Evolutionary conservation across 2,329 filamentous ascomycete genomes (phyloP).

Genomic region (Ophiocordyceps australis): DNA sequence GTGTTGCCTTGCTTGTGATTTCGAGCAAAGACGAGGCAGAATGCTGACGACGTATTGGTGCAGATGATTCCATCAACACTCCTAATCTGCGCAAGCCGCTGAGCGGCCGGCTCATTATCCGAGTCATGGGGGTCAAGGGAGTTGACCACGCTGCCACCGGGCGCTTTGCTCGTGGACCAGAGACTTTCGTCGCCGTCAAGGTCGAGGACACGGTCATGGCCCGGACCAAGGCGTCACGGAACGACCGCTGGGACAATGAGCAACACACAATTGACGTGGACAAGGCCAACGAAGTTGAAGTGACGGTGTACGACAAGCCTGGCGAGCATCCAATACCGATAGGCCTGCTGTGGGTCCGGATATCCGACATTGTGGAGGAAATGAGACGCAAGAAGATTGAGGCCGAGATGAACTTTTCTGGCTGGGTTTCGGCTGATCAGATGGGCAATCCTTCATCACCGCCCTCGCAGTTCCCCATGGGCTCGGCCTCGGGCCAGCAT

Average conservation of each 20-base stretch:
- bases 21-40: too few species aligned
- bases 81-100: slow-evolving; percentile 93
- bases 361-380: slow-evolving; percentile 94
- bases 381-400: slow-evolving; percentile 96
- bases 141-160: slow-evolving; percentile 82
- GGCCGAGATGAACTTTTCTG: slow-evolving; percentile 81
- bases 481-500: slow-evolving; percentile 23
- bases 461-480: slow-evolving; percentile 38
- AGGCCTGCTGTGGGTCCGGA: slow-evolving; percentile 86
- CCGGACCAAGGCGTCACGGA: slow-evolving; percentile 68
- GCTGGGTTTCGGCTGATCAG: slow-evolving; percentile 94
- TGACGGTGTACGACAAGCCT: slow-evolving; percentile 94
- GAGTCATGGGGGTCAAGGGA: slow-evolving; percentile 77
- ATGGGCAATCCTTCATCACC: slow-evolving; percentile 49
- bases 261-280: slow-evolving; percentile 85
- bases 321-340: slow-evolving; percentile 83
- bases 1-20: too few species aligned
- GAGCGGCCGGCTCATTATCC: slow-evolving; percentile 73
- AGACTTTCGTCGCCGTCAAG: slow-evolving; percentile 92
- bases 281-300: slow-evolving; percentile 95
- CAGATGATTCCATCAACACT: slow-evolving; percentile 91
- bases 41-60: too few species aligned
- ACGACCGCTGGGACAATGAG: slow-evolving; percentile 83
- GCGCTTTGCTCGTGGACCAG: slow-evolving; percentile 74
- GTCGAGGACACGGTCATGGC: slow-evolving; percentile 89